Percentiles rank a stretch among this genome's conserved stretches.
phyloP scores from a whole-genome alignment of 2,329 filamentous ascomycete genomes.

The Fusarium equiseti region DNA sequence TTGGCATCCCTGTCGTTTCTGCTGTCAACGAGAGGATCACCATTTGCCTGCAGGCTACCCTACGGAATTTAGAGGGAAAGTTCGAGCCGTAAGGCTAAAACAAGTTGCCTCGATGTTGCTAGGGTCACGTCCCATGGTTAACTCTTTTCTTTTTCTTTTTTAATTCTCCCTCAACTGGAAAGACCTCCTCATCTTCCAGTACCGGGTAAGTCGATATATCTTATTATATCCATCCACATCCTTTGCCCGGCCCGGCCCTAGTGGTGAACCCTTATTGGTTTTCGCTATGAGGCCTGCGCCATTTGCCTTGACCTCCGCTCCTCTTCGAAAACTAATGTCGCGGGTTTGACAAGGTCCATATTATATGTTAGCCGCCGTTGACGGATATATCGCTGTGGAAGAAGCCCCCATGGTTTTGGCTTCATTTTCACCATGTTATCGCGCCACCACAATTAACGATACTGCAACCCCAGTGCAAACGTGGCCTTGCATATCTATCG shows the following conservation, averaged over 20 bases:
- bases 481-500: slow-evolving; percentile 23
- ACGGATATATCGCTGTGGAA: slow-evolving; percentile 2
- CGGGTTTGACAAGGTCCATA: slow-evolving; percentile 18
- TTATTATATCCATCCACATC: slow-evolving; percentile 35
- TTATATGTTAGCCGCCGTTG: slow-evolving; percentile 42
- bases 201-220: slow-evolving; percentile 23
- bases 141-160: slow-evolving; percentile 29
- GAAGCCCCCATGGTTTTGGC: background rate
- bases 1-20: background rate
- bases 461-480: slow-evolving; percentile 17
- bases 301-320: slow-evolving; percentile 29
- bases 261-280: slow-evolving; percentile 35
- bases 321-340: slow-evolving; percentile 21
- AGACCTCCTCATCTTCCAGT: slow-evolving; percentile 24
- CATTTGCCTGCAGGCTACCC: background rate
- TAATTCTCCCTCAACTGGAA: slow-evolving; percentile 23
- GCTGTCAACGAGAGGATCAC: background rate
- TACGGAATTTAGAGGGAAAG: background rate
- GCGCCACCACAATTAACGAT: slow-evolving; percentile 3
- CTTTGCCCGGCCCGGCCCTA: slow-evolving; percentile 48
- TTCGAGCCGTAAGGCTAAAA: slow-evolving; percentile 40
- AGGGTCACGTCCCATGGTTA: slow-evolving; percentile 31
- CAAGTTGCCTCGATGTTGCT: slow-evolving; percentile 34
- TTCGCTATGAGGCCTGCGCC: slow-evolving; percentile 9
- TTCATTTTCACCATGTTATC: slow-evolving; percentile 24